Base-by-base conservation (phyloP, 164 flowering plant genomes). In the Piper betle region DNA sequence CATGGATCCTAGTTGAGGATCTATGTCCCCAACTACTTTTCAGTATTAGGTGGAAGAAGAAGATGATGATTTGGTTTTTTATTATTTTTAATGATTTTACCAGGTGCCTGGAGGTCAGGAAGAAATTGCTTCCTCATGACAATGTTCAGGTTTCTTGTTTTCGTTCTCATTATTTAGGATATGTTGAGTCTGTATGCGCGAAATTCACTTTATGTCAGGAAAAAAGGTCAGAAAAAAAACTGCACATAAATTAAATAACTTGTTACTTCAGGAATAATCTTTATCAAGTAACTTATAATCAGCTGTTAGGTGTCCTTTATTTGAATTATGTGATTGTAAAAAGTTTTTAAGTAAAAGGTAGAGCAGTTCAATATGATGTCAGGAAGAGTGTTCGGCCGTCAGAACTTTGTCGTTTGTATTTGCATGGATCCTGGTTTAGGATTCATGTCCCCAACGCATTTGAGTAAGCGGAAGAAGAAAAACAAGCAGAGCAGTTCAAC, bases 61-160 rank as follows among this genome's bases (percentile, higher is more conserved):
- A 25, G n/a, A n/a, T n/a, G 33, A 25, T 25, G 33, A 25, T 25
- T 25, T 25, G 33, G 33, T 25, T 25, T 25, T 58, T 7, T 39
- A n/a, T 0, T 1, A 16, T 16, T 58, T 58, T 57, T 42, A 58
- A 25, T 64, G 67, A 50, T 52, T 54, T 20, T 66, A 64, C 25
- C 83, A 90, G 95, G 75, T 88, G 96, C 67, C 88, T 87, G 72
- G 80, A 82, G 55, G 81, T 74, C 58, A 79, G 91, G 50, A 84
- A 71, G 77, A 59, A 62, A 18, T 60, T 84, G 68, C 88, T 86
- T 67, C 85, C 80, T 53, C 68, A 77, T 56, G 79, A 77, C 61
- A 87, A 88, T 73, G 73, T 88, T 70, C 89, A 88, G 97, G 97
- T 87, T 63, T 41, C 39, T 5, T 3, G 63, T 46, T 65, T 39